A percentile compares a stretch with the other conserved stretches of the same genome.
Evolutionary conservation across 805 yeast species (phyloP).

Genomic region (Suhomyces tanzawaensis): DNA sequence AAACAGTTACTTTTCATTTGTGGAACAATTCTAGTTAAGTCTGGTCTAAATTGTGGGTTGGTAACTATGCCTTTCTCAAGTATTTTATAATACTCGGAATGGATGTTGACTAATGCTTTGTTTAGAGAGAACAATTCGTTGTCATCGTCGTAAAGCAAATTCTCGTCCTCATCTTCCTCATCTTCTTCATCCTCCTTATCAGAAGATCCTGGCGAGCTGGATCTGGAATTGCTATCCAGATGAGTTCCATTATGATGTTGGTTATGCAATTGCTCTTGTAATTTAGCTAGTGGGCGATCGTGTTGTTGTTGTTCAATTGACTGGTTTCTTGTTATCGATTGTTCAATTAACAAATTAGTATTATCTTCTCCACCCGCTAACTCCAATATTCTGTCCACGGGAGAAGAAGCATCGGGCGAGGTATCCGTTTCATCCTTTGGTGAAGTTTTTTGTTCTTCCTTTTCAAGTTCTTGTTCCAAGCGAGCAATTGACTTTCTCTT

Average conservation of each 20-base stretch:
- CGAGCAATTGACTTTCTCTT: constrained; percentile 56
- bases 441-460: constrained; percentile 10
- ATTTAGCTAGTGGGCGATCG: constrained; percentile 79
- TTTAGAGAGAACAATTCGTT: constrained; percentile 66
- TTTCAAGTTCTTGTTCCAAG: constrained; percentile 44
- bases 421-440: neutral
- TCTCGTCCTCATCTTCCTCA: constrained; percentile 37
- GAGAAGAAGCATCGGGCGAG: constrained; percentile 25
- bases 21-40: constrained; percentile 70
- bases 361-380: constrained; percentile 52
- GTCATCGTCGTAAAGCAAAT: constrained; percentile 75
- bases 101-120: constrained; percentile 61
- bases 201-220: constrained; percentile 16
- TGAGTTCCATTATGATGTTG: constrained; percentile 27
- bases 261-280: constrained; percentile 70
- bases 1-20: constrained; percentile 68
- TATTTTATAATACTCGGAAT: constrained; percentile 59
- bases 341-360: constrained; percentile 48
- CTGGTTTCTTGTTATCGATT: constrained; percentile 63
- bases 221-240: constrained; percentile 16
- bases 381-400: constrained; percentile 49
- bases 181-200: constrained; percentile 23
- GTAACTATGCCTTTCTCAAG: constrained; percentile 28
- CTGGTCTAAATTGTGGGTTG: constrained; percentile 41
- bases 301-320: constrained; percentile 76